Conservation (phyloP, 192 early-diverging fungal species). For the Coemansia sp. region DNA sequence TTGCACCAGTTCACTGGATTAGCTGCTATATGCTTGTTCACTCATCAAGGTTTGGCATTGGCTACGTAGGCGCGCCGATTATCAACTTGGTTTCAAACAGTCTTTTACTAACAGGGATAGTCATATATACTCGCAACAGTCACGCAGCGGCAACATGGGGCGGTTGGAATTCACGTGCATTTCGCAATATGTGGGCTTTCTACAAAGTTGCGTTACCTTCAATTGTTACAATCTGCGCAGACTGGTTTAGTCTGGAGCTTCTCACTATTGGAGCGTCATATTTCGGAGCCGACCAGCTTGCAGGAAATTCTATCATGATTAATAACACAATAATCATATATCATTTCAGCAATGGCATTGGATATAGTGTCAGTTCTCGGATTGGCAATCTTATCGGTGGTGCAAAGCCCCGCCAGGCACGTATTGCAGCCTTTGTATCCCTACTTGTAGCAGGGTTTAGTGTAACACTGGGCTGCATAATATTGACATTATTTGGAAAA, state of each 20-base stretch:
- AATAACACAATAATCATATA: slow-evolving; percentile 68
- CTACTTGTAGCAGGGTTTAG: slow-evolving; percentile 57
- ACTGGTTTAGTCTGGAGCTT: slow-evolving; percentile 79
- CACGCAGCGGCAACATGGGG: slow-evolving; percentile 77
- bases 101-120: slow-evolving; percentile 63
- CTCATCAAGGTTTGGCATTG: slow-evolving; percentile 61
- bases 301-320: slow-evolving; percentile 71
- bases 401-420: too few relatives aligned
- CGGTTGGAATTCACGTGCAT: slow-evolving; percentile 70
- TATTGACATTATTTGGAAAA: slow-evolving; percentile 11
- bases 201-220: slow-evolving; percentile 74
- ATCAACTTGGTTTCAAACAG: slow-evolving; percentile 70
- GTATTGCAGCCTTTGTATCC: slow-evolving; percentile 40
- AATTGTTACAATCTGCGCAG: slow-evolving; percentile 72
- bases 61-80: slow-evolving; percentile 79
- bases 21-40: slow-evolving; percentile 78
- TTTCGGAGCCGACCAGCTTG: slow-evolving; percentile 70
- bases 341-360: slow-evolving; percentile 31
- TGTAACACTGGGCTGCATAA: slow-evolving; percentile 24
- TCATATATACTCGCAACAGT: slow-evolving; percentile 62
- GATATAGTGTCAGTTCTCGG: too few relatives aligned
- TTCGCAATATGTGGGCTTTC: slow-evolving; percentile 63
- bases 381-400: too few relatives aligned
- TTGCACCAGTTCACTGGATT: slow-evolving; percentile 69
- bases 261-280: slow-evolving; percentile 70